phyloP scores from a whole-genome alignment of 2,329 filamentous ascomycete genomes.

The Diaporthe citri region DNA sequence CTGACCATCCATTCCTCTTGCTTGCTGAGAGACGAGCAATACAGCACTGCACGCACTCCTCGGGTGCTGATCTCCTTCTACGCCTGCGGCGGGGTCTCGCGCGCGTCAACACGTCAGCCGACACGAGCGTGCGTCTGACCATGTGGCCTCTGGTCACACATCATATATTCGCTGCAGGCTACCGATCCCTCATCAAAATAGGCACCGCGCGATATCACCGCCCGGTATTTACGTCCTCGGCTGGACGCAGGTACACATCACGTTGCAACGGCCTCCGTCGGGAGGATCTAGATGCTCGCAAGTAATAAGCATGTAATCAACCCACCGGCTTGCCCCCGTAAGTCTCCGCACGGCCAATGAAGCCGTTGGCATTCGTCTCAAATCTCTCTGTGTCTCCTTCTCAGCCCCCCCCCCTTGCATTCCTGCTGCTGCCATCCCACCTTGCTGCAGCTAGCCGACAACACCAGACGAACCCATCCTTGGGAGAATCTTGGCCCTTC shows the following conservation, averaged over 20 bases:
- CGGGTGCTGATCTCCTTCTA: neutral
- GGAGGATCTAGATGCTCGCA: neutral
- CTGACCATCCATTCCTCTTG: neutral
- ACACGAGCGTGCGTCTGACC: constrained; percentile 2
- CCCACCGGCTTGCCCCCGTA: constrained; percentile 5
- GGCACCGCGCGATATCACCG: neutral
- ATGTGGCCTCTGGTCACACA: constrained; percentile 9
- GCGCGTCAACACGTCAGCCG: constrained; percentile 9
- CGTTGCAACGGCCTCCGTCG: neutral
- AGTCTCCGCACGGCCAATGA: constrained; percentile 15
- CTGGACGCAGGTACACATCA: constrained; percentile 30
- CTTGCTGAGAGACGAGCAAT: neutral
- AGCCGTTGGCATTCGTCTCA: constrained; percentile 9
- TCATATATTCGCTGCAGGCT: constrained; percentile 22
- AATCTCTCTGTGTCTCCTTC: constrained; percentile 2
- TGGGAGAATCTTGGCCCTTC: constrained; percentile 15
- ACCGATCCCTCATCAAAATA: constrained; percentile 10
- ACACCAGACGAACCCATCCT: constrained; percentile 28
- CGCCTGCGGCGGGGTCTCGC: neutral
- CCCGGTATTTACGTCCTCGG: constrained; percentile 9
- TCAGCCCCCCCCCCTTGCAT: neutral
- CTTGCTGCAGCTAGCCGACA: constrained; percentile 13
- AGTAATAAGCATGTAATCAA: neutral
- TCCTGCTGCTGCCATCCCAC: constrained; percentile 23
- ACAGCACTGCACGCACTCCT: neutral